Base-by-base conservation (phyloP, 352 stramenopile species). In the Phytophthora hibernalis region DNA sequence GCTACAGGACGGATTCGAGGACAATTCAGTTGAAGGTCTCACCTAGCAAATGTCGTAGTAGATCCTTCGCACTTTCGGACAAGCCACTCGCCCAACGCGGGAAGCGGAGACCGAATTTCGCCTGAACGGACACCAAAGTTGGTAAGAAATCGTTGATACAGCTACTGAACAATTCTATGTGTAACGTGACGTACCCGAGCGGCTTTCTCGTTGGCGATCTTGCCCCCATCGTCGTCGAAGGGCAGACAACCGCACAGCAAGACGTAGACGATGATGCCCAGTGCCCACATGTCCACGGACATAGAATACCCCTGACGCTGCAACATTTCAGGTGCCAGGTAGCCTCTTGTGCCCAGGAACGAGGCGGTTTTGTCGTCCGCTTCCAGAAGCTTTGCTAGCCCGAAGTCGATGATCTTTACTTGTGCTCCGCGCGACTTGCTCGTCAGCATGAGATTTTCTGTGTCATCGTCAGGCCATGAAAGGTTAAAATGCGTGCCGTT, bases 341-440 rank as follows among this genome's bases (percentile, higher is more conserved):
- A 99, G 11, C 97, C 97, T 71, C 83, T 65, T 16, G 89, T 96
- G 62, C 89, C 89, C 0, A 96, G 61, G 50, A 96, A 96, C 44
- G 89, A 95, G 16, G 83, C 77, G 1, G 89, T 95, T 47, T 87
- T 93, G 62, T 88, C 82, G 33, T 96, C 77, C 22, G 89, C 82
- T 20, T 94, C 79, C 42, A 98, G 73, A 43, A 98, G 72, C 79
- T 99, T 99, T 1, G 92, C 94, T 7, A 99, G 77, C 3, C 98
- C 98, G 87, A 99, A 99, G 77, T 99, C 98, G 65, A 99, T 99
- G 60, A 99, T 99, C 79, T 99, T 99, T 11, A 99, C 83, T 35
- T 90, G 75, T 13, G 90, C 83, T 24, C 83, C 80, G 9, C 77
- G 78, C n/a, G 83, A 84, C 63, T 93, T 92, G 60, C 76, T 91